phyloP scores from a whole-genome alignment of 257 asterid genomes.

The Lantana camara region DNA sequence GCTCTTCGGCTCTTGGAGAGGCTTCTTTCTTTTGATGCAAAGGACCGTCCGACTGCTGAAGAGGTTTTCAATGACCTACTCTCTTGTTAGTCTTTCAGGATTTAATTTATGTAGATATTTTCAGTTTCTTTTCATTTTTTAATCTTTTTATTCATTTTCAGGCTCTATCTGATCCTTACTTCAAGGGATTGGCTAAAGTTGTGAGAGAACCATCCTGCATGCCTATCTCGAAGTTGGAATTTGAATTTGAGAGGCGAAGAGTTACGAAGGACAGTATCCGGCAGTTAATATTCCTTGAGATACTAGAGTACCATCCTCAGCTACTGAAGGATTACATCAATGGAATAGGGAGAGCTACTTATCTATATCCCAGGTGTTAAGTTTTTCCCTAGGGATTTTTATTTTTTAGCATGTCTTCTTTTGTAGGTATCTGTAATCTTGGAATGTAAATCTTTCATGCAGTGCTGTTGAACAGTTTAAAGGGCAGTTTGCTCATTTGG shows the following conservation, averaged over 20 bases:
- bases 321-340: conserved; percentile 71
- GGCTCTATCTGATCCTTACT: conserved; percentile 88
- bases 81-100: neutral
- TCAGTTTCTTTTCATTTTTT: neutral
- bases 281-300: conserved; percentile 79
- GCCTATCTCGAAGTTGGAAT: conserved; percentile 77
- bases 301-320: conserved; percentile 88
- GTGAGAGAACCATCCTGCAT: conserved; percentile 86
- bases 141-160: conserved; percentile 28
- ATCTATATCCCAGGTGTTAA: conserved; percentile 75
- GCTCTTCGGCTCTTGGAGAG: conserved; percentile 72
- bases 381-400: conserved; percentile 1
- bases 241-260: conserved; percentile 86
- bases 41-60: conserved; percentile 88
- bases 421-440: conserved; percentile 20
- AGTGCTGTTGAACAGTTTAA: conserved; percentile 82
- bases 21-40: conserved; percentile 84
- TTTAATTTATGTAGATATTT: conserved; percentile 1
- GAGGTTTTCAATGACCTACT: conserved; percentile 53
- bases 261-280: conserved; percentile 80
- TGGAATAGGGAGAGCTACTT: conserved; percentile 70
- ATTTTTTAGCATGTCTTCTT: neutral
- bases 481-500: conserved; percentile 77
- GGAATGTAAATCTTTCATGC: conserved; percentile 26
- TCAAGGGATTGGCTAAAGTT: conserved; percentile 71